Conservation (phyloP, 2,329 filamentous ascomycete genomes). For the Albifimbria verrucaria region DNA sequence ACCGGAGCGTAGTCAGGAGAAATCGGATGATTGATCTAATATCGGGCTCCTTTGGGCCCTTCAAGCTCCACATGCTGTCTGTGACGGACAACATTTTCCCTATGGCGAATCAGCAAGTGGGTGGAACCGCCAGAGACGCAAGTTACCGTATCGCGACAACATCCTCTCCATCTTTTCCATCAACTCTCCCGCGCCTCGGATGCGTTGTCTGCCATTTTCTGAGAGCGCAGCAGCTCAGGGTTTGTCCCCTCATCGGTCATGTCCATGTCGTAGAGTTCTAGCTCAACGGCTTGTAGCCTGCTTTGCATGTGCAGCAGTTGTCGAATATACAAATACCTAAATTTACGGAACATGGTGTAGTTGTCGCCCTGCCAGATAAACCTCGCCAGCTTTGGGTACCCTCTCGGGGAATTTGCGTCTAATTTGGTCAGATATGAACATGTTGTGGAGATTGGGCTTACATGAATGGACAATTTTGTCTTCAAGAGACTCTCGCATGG, state of each 20-base stretch:
- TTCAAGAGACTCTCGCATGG: not conserved
- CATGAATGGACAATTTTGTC: not conserved
- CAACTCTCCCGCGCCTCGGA: not conserved
- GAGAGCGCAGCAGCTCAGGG: not conserved
- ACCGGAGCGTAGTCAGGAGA: not conserved
- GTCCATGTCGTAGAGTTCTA: not conserved
- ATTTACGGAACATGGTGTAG: not conserved
- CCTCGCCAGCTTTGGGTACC: not conserved
- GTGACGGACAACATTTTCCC: not conserved
- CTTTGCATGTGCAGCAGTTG: not conserved
- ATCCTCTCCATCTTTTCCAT: not conserved
- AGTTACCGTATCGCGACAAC: not conserved
- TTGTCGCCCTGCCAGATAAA: not conserved
- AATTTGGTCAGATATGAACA: not conserved
- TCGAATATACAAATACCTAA: not conserved
- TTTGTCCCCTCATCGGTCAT: not conserved
- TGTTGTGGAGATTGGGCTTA: not conserved
- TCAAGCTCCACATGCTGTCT: not conserved
- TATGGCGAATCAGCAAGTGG: not conserved
- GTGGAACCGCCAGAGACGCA: not conserved
- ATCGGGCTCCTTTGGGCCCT: not conserved
- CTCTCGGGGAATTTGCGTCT: not conserved
- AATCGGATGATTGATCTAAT: not conserved
- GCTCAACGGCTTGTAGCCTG: not conserved
- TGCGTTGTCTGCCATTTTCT: not conserved